A percentile compares a stretch with the other conserved stretches of the same genome.
phyloP scores from a whole-genome alignment of 768 basidiomycete species.

The Astraeus odoratus region DNA sequence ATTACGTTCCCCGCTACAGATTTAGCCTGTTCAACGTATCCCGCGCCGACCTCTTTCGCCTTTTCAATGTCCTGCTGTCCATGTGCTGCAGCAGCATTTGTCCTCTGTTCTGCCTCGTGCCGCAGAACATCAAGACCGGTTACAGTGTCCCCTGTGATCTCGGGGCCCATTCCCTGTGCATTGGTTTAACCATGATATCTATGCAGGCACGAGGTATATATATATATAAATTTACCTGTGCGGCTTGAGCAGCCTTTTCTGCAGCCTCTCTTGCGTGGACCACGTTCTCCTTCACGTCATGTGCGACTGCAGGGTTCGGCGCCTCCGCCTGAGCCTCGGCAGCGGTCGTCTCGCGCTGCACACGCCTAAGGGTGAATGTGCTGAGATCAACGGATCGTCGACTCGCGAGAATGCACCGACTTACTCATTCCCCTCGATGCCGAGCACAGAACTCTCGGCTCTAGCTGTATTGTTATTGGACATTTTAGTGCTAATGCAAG shows the following conservation, averaged over 20 bases:
- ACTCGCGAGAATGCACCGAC: slow-evolving; percentile 20
- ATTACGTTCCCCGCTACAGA: slow-evolving; percentile 36
- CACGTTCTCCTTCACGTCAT: slow-evolving; percentile 42
- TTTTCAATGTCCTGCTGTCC: slow-evolving; percentile 46
- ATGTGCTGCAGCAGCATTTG: slow-evolving; percentile 48
- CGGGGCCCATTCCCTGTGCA: slow-evolving; percentile 24
- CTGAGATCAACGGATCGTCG: not conserved
- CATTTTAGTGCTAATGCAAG: too few relatives aligned
- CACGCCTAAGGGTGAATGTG: slow-evolving; percentile 15
- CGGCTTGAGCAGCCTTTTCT: slow-evolving; percentile 43
- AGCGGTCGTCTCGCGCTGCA: slow-evolving; percentile 47
- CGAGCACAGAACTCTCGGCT: slow-evolving; percentile 23
- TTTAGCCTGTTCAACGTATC: slow-evolving; percentile 53
- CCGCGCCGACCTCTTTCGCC: slow-evolving; percentile 37
- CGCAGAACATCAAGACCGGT: slow-evolving; percentile 33
- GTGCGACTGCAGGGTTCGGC: slow-evolving; percentile 32
- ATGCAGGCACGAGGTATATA: too few relatives aligned
- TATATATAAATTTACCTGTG: slow-evolving; percentile 40
- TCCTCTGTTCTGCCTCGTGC: slow-evolving; percentile 32
- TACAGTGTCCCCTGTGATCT: slow-evolving; percentile 29
- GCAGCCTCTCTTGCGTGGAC: slow-evolving; percentile 40
- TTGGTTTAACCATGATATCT: too few relatives aligned
- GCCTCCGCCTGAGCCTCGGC: slow-evolving; percentile 45
- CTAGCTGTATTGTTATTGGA: too few relatives aligned
- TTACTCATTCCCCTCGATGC: slow-evolving; percentile 30